Evolutionary conservation across 352 stramenopile species (phyloP), one percentile per base, ranked within the genome.

Genomic region (Globisporangium paddicum): DNA sequence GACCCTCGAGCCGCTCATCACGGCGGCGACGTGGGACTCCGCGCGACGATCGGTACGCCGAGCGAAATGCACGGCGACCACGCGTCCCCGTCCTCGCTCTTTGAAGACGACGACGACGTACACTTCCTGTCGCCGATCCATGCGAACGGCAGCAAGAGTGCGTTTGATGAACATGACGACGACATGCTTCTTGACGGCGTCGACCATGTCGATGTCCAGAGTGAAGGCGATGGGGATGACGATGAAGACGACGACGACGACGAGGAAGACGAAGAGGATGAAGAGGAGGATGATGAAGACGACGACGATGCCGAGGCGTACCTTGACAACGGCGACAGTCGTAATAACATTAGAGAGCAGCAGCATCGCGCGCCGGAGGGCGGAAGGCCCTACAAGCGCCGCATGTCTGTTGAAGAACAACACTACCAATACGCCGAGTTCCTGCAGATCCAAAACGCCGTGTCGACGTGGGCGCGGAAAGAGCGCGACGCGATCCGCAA

Each of bases 371-470:
- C 28, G 28, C 28, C 23, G 11, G 44, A 11, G 23, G 16, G 26
- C 7, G 26, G 16, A 10, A 30, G 46, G 16, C 40, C 40, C 46
- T 26, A 53, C 25, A 48, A 35, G 21, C 57, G 73, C 9, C 77
- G 79, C 51, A 67, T 69, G 30, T 84, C 69, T 0, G 65, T 85
- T 40, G 76, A 87, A 34, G 76, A 89, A 37, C 65, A 79, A 38
- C 66, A 75, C 59, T 71, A 58, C 3, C 71, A 87, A 60, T 72
- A 74, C 56, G 50, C 52, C 5, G 78, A 90, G 63, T 73, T 90
- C 32, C 55, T 75, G 41, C 72, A 77, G 58, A 71, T 87, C 4
- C 80, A 90, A 50, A 57, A 61, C 19, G 77, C 71, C 0, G 75
- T 90, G 19, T 69, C 73, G 0, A 73, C 66, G 32, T 90, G 73